Evolutionary conservation across 2,329 filamentous ascomycete species (phyloP).

Genomic region (Hypoxylon sp.): DNA sequence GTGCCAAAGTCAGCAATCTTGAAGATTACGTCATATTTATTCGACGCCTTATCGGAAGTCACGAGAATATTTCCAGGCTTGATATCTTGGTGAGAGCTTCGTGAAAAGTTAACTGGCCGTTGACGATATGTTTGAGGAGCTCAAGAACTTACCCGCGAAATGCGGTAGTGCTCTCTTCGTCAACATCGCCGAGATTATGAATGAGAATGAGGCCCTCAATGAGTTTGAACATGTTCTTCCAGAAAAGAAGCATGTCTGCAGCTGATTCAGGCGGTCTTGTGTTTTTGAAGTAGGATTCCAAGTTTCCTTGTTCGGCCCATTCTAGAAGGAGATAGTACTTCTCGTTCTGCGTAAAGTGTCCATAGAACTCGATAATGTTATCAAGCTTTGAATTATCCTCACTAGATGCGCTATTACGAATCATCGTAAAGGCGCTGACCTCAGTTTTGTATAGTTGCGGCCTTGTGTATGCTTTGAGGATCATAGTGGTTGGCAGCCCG

Average conservation of each 20-base stretch:
- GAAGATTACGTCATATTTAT: slow-evolving; percentile 9
- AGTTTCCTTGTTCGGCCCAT: slow-evolving; percentile 8
- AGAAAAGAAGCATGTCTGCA: slow-evolving; percentile 14
- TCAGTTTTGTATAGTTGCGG: slow-evolving; percentile 11
- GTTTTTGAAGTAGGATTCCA: slow-evolving; percentile 12
- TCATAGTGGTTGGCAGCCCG: slow-evolving; percentile 11
- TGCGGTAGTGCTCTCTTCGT: slow-evolving; percentile 12
- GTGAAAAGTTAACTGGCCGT: not conserved
- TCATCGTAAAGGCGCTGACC: slow-evolving; percentile 23
- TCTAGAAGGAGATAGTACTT: slow-evolving; percentile 19
- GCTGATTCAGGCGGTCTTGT: slow-evolving; percentile 11
- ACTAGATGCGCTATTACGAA: slow-evolving; percentile 20
- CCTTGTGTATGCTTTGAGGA: slow-evolving; percentile 18
- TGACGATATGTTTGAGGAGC: not conserved
- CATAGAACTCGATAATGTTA: slow-evolving; percentile 19
- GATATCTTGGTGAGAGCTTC: slow-evolving; percentile 9
- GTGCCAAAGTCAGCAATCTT: slow-evolving; percentile 26
- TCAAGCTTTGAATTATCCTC: not conserved
- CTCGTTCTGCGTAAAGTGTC: slow-evolving; percentile 12
- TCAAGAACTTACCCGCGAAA: slow-evolving; percentile 13
- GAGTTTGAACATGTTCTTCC: slow-evolving; percentile 21
- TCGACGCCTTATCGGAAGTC: not conserved
- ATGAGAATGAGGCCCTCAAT: slow-evolving; percentile 14
- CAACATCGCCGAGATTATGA: slow-evolving; percentile 10
- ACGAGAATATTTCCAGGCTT: slow-evolving; percentile 10